Evolutionary conservation across 768 basidiomycete genomes (phyloP).

Genomic region (Leccinellum luteum): DNA sequence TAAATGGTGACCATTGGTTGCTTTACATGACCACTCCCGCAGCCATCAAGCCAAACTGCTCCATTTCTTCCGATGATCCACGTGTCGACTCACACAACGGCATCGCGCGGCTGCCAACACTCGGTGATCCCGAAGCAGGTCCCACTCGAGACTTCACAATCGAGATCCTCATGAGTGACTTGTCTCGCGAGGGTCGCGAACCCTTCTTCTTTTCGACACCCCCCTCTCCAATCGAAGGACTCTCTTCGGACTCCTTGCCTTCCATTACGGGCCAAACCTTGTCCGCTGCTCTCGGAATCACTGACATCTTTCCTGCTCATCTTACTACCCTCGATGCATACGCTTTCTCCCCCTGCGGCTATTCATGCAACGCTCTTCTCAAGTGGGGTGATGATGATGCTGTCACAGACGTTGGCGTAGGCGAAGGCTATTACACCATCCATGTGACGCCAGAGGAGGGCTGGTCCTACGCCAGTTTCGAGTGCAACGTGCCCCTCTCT

Average conservation of each 20-base stretch:
- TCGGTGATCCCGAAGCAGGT: conserved; percentile 12
- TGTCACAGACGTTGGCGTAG: conserved; percentile 27
- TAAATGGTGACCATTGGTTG: conserved; percentile 98
- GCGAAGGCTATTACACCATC: conserved; percentile 96
- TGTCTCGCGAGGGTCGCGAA: conserved; percentile 69
- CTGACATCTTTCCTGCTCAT: conserved; percentile 73
- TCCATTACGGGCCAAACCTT: conserved; percentile 37
- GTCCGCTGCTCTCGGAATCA: conserved; percentile 74
- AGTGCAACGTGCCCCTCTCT: conserved; percentile 88
- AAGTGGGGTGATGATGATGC: conserved; percentile 45
- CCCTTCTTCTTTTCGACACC: conserved; percentile 66
- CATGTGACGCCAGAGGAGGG: conserved; percentile 98
- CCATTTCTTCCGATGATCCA: conserved; percentile 16
- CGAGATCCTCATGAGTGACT: conserved; percentile 96
- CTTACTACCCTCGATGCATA: conserved; percentile 89
- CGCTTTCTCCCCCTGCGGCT: conserved; percentile 93
- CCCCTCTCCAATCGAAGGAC: conserved; percentile 50
- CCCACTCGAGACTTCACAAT: conserved; percentile 82
- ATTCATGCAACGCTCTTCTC: conserved; percentile 88
- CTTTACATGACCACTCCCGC: conserved; percentile 82
- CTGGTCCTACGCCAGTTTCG: conserved; percentile 98
- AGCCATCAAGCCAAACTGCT: conserved; percentile 27
- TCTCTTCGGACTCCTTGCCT: conserved; percentile 35
- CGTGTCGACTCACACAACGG: conserved; percentile 15
- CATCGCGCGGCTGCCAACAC: conserved; percentile 5